phyloP scores from a whole-genome alignment of 352 stramenopile species.

The Pythium volutum region DNA sequence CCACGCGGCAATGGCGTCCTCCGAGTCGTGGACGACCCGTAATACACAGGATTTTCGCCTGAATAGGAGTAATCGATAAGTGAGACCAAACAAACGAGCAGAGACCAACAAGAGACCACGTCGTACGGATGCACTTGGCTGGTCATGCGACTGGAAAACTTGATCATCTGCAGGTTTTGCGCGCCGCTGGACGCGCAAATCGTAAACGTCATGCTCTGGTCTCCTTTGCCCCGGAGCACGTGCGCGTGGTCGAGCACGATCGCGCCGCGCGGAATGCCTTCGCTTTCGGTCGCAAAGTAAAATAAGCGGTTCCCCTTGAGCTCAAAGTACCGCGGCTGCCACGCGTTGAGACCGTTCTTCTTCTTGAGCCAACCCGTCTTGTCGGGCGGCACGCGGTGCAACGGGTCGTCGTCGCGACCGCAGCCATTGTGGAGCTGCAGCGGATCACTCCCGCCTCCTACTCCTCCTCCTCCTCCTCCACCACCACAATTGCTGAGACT shows the following conservation, averaged over 20 bases:
- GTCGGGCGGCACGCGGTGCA: conserved; percentile 34
- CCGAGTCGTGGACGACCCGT: conserved; percentile 55
- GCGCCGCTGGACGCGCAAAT: conserved; percentile 63
- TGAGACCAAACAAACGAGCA: background rate
- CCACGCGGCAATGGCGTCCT: conserved; percentile 47
- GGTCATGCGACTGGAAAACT: conserved; percentile 68
- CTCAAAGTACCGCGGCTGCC: conserved; percentile 79
- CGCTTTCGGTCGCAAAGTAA: conserved; percentile 72
- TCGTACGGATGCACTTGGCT: conserved; percentile 55
- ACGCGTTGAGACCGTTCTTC: conserved; percentile 72
- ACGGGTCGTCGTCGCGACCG: conserved; percentile 26
- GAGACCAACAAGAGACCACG: background rate
- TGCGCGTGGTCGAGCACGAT: conserved; percentile 71
- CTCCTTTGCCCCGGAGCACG: conserved; percentile 53
- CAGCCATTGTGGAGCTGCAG: conserved; percentile 24
- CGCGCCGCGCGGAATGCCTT: conserved; percentile 67
- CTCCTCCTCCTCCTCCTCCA: too few species aligned
- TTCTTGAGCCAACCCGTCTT: conserved; percentile 83
- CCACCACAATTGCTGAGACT: conserved; percentile 20
- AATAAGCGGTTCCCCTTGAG: conserved; percentile 78
- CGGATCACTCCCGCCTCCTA: conserved; percentile 19
- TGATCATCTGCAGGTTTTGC: conserved; percentile 60
- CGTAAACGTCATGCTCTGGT: conserved; percentile 64
- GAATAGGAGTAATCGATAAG: background rate
- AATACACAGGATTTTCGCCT: conserved; percentile 64